Conservation (phyloP, 2,329 filamentous ascomycete species). For the Diatrype stigma region DNA sequence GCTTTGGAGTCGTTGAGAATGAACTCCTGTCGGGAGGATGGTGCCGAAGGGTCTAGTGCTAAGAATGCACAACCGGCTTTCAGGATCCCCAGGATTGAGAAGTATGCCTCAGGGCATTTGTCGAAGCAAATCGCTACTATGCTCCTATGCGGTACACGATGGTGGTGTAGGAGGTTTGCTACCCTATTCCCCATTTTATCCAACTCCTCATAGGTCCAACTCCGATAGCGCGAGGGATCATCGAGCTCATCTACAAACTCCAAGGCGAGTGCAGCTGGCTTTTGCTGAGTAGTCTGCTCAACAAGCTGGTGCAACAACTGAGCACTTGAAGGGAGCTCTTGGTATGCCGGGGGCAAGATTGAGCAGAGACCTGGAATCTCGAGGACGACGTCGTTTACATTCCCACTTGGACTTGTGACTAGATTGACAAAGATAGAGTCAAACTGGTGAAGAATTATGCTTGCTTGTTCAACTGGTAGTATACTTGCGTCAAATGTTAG, state of each 20-base stretch:
- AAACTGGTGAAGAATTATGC: conserved; percentile 65
- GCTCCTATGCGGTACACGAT: conserved; percentile 48
- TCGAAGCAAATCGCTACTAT: conserved; percentile 77
- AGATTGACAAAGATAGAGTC: conserved; percentile 62
- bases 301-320: conserved; percentile 73
- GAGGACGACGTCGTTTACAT: conserved; percentile 34
- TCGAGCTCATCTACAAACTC: conserved; percentile 66
- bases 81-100: conserved; percentile 74
- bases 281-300: conserved; percentile 52
- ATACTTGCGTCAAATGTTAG: conserved; percentile 63
- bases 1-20: conserved; percentile 72
- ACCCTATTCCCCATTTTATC: conserved; percentile 68
- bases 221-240: conserved; percentile 39
- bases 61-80: conserved; percentile 81
- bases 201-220: conserved; percentile 74
- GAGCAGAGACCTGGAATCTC: conserved; percentile 50
- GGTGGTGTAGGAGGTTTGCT: conserved; percentile 56
- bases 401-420: conserved; percentile 42
- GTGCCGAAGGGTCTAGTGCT: conserved; percentile 72
- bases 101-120: conserved; percentile 80
- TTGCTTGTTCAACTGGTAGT: conserved; percentile 65
- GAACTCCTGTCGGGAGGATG: conserved; percentile 68
- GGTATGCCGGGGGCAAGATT: conserved; percentile 57
- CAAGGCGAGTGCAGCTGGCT: conserved; percentile 63
- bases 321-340: conserved; percentile 53